Conservation (phyloP, 106 monocot species). For the Allium fistulosum region DNA sequence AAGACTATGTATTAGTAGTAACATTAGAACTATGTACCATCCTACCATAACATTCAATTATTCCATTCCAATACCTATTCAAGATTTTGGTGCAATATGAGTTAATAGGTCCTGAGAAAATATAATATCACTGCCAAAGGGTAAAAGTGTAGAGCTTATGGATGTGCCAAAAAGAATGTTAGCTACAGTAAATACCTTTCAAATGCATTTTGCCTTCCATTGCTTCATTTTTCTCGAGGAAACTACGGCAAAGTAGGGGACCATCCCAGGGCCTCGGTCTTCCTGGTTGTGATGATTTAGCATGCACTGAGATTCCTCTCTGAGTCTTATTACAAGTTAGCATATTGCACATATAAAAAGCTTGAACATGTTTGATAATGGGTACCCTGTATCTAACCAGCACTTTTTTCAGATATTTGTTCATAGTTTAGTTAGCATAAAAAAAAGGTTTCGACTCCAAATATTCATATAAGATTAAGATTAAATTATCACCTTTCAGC, state of each 20-base stretch:
- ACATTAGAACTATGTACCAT: too few relatives aligned
- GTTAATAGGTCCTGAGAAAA: too few relatives aligned
- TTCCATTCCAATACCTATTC: too few relatives aligned
- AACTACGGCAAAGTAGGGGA: slow-evolving; percentile 64
- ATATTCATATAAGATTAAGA: too few relatives aligned
- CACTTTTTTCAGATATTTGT: background rate
- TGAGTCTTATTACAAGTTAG: slow-evolving; percentile 51
- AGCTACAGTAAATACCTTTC: slow-evolving; percentile 21
- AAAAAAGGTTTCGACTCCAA: too few relatives aligned
- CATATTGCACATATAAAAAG: slow-evolving; percentile 66
- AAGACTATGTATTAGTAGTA: too few relatives aligned
- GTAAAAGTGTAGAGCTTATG: too few relatives aligned
- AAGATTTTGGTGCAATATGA: too few relatives aligned
- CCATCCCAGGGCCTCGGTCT: slow-evolving; percentile 58
- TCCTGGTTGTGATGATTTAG: slow-evolving; percentile 26
- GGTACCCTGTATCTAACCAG: slow-evolving; percentile 50
- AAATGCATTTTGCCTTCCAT: slow-evolving; percentile 67
- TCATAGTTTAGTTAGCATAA: background rate
- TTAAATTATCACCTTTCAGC: slow-evolving; percentile 32
- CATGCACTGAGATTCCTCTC: slow-evolving; percentile 70
- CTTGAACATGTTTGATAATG: slow-evolving; percentile 60
- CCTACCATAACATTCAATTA: too few relatives aligned
- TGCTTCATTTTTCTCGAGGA: slow-evolving; percentile 62
- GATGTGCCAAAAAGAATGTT: background rate
- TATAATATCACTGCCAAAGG: too few relatives aligned